Conservation (phyloP, 1,284 basidiomycete species). For the Irpex sp. region DNA sequence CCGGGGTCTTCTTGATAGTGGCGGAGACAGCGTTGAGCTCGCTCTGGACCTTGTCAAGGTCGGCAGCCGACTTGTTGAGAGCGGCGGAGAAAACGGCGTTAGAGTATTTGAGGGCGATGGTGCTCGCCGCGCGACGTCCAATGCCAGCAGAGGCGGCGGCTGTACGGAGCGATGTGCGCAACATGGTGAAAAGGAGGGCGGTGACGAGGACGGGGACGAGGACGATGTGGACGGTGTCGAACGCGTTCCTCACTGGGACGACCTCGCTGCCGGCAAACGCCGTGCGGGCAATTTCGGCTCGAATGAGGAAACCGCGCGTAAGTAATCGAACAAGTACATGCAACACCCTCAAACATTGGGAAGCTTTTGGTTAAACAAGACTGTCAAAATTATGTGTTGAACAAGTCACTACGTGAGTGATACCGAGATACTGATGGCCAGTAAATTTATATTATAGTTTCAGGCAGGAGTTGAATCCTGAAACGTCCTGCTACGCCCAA, state of each 20-base stretch:
- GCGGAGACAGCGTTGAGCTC: conserved; percentile 76
- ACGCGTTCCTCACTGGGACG: conserved; percentile 13
- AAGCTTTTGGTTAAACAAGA: not conserved
- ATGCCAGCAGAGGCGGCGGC: conserved; percentile 40
- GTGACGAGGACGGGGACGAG: conserved; percentile 6
- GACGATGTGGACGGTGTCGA: conserved; percentile 13
- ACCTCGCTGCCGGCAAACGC: conserved; percentile 18
- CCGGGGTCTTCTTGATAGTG: conserved; percentile 61
- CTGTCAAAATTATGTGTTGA: not conserved
- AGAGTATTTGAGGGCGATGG: conserved; percentile 89
- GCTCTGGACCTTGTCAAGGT: conserved; percentile 76
- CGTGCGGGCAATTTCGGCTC: conserved; percentile 17
- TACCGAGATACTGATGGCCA: not conserved
- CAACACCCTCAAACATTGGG: too few species aligned
- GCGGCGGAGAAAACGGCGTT: conserved; percentile 93
- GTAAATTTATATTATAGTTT: not conserved
- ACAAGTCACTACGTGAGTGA: not conserved
- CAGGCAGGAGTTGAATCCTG: not conserved
- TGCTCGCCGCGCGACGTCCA: conserved; percentile 66
- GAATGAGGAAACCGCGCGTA: not conserved
- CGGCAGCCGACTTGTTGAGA: conserved; percentile 77
- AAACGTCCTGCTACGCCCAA: not conserved
- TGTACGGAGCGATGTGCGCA: conserved; percentile 43
- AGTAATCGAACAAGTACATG: too few species aligned
- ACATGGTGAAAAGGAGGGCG: conserved; percentile 22